Evolutionary conservation across 495 filamentous ascomycete species (phyloP).

Genomic region (Ascobolus immersus): DNA sequence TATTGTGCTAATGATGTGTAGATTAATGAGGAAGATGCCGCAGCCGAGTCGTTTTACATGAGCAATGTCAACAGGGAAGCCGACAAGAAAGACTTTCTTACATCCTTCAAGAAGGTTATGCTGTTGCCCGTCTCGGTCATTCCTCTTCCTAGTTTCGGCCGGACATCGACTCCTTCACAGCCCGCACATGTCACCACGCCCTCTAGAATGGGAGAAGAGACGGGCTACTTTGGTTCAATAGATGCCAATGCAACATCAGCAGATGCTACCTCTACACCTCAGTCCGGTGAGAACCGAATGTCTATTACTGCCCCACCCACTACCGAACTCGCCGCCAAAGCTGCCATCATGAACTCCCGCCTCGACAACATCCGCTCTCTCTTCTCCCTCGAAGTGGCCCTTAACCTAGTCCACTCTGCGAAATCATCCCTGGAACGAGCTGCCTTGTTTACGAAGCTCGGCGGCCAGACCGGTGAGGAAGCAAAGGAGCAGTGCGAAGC

Average conservation of each 20-base stretch:
- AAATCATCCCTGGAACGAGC: constrained; percentile 72
- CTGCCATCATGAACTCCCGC: constrained; percentile 80
- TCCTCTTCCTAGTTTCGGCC: constrained; percentile 33
- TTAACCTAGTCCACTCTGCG: constrained; percentile 70
- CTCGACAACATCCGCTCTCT: constrained; percentile 80
- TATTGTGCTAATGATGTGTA: not conserved
- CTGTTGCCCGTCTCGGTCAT: constrained; percentile 93
- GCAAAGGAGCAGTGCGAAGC: constrained; percentile 62
- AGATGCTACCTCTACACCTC: constrained; percentile 6
- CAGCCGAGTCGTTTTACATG: constrained; percentile 84
- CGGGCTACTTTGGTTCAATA: no score
- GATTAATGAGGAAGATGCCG: constrained; percentile 48
- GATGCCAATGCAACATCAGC: no score
- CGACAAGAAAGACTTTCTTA: constrained; percentile 87
- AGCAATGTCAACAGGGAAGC: constrained; percentile 78
- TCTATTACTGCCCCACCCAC: constrained; percentile 26
- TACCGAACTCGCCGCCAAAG: constrained; percentile 81
- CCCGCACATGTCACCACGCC: constrained; percentile 11
- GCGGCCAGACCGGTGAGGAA: constrained; percentile 52
- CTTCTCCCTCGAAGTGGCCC: constrained; percentile 87
- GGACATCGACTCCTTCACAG: constrained; percentile 24
- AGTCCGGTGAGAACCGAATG: constrained; percentile 1
- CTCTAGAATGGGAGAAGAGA: no score
- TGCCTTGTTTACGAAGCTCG: constrained; percentile 52
- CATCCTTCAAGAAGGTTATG: constrained; percentile 92